phyloP scores from a whole-genome alignment of 2,329 filamentous ascomycete species.

The Colletotrichum spaethianum region DNA sequence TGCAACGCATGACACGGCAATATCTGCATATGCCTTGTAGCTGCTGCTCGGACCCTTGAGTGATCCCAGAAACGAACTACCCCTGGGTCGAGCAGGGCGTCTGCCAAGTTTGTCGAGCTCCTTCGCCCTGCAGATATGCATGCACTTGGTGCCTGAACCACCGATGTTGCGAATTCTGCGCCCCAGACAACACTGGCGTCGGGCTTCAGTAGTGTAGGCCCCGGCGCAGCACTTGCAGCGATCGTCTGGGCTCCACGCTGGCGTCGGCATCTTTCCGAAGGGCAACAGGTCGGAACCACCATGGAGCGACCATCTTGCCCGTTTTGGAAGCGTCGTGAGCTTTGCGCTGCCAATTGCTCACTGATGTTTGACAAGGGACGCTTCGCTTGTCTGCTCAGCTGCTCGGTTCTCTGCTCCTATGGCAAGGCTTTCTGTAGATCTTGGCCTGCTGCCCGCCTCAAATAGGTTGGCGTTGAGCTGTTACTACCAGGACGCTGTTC shows the following conservation, averaged over 20 bases:
- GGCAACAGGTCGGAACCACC: neutral
- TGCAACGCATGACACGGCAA: slow-evolving; percentile 1
- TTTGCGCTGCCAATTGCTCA: neutral
- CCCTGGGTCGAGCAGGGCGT: slow-evolving; percentile 14
- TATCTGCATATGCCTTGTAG: neutral
- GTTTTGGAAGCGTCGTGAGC: neutral
- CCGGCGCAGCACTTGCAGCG: neutral
- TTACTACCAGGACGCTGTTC: neutral
- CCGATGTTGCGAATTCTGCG: slow-evolving; percentile 12
- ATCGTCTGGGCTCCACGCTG: slow-evolving; percentile 2
- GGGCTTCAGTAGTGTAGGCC: neutral
- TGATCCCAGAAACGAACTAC: neutral
- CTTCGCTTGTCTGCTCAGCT: neutral
- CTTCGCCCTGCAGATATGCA: slow-evolving; percentile 18
- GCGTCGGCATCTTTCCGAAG: neutral
- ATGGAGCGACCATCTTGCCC: neutral
- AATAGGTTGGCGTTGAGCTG: neutral
- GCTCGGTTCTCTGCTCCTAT: neutral
- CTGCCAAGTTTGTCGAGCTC: slow-evolving; percentile 23
- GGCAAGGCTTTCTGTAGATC: neutral
- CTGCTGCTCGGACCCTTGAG: slow-evolving; percentile 6
- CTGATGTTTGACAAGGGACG: neutral
- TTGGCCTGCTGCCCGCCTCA: neutral
- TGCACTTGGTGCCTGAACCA: slow-evolving; percentile 20
- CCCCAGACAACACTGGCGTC: neutral